A percentile compares a stretch with the other conserved stretches of the same genome.
Evolutionary conservation across 2,329 filamentous ascomycete genomes (phyloP).

Genomic region (Fusarium continuum): DNA sequence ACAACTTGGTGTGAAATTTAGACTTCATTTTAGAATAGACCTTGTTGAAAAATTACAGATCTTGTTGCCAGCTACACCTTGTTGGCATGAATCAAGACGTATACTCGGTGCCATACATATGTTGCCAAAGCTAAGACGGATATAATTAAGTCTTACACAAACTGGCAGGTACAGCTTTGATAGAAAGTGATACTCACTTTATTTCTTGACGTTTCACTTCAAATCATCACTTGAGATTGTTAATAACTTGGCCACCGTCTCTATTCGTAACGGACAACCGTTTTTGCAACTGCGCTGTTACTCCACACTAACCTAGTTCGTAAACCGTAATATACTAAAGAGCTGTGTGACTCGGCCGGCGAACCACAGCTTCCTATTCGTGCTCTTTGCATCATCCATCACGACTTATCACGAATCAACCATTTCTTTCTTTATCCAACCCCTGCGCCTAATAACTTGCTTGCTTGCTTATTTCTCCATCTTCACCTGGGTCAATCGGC

Average conservation of each 20-base stretch:
- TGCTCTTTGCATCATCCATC: slow-evolving; percentile 39
- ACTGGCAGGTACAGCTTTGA: no score
- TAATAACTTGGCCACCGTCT: neutral
- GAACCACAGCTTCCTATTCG: slow-evolving; percentile 31
- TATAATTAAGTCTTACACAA: neutral
- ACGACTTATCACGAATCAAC: slow-evolving; percentile 19
- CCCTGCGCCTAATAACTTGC: slow-evolving; percentile 1
- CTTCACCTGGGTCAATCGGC: slow-evolving; percentile 34
- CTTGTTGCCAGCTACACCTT: neutral
- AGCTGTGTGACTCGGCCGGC: slow-evolving; percentile 32
- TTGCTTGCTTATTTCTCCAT: neutral
- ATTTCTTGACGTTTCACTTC: neutral
- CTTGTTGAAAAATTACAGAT: no score
- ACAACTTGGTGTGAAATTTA: no score
- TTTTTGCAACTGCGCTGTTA: neutral
- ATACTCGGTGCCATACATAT: neutral
- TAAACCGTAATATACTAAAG: slow-evolving; percentile 12
- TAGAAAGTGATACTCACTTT: no score
- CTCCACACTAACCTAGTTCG: slow-evolving; percentile 18
- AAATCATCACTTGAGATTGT: neutral
- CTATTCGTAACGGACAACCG: neutral
- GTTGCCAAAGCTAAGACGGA: neutral
- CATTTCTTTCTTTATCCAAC: neutral
- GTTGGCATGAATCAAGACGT: neutral
- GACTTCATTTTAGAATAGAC: no score